Base-by-base conservation (phyloP, 2,329 filamentous ascomycete species). In the Trichoderma pleuroti region DNA sequence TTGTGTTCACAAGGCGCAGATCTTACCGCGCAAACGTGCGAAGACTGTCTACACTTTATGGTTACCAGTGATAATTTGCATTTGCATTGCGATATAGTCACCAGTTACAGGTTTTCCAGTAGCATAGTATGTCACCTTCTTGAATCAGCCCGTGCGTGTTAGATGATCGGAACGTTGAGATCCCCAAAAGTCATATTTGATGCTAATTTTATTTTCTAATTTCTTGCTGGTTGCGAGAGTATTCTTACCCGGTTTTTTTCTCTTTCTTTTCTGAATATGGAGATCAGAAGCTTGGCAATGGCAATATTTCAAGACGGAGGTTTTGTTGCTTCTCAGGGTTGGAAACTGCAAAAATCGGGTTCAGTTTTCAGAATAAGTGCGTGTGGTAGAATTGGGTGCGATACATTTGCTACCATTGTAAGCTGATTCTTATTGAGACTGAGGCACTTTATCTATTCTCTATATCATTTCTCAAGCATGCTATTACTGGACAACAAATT, bases 401-500 rank as follows among this genome's bases (percentile, higher is more conserved):
- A 24, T 21, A 14, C n/a, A 24, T 14, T 24, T 9, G 21, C 11
- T 14, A 1, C 5, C 1, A 24, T 3, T 24, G 11, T 14, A 8
- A 24, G 5, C 1, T 24, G 11, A 28, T 18, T 4, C 12, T 18
- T 16, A 11, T 24, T 8, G 52, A 14, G 24, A 18, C 8, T 28
- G 14, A 18, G 5, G 18, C 30, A 7, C 30, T 21, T 18, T 30
- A 18, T 30, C 18, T 36, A 21, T 14, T 9, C 24, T 26, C 21
- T 66, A 30, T 30, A 16, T 56, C 8, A 12, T 66, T 2, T 28
- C 7, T 36, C 6, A 32, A 24, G n/a, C 26, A 36, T 64, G 66
- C 36, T 36, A 42, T 57, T n/a, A 69, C 74, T 84, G 82, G 42
- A 81, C 76, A 4, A 86, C 84, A 76, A 87, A 87, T 59, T 77